phyloP scores from a whole-genome alignment of 768 basidiomycete genomes.

The Daedalea quercina region DNA sequence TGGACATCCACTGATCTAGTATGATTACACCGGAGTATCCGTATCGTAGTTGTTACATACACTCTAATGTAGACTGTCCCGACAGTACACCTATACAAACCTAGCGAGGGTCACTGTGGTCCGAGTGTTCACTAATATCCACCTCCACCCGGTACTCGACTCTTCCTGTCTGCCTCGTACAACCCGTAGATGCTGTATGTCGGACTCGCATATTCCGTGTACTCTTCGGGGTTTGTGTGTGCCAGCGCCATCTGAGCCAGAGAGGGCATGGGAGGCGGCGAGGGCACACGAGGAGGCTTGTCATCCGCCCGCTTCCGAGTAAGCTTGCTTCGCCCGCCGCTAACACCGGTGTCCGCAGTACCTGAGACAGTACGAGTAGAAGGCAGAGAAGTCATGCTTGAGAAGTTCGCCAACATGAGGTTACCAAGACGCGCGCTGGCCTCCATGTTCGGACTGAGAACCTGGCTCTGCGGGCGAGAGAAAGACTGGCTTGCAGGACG shows the following conservation, averaged over 20 bases:
- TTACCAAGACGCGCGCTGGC: slow-evolving; percentile 45
- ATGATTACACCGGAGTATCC: no score
- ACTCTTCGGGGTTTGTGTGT: slow-evolving; percentile 54
- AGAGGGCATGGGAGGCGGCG: slow-evolving; percentile 67
- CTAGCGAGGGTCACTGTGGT: background rate
- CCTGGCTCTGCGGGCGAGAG: slow-evolving; percentile 25
- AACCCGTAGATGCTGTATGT: slow-evolving; percentile 80
- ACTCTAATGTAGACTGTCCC: background rate
- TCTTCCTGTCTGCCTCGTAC: slow-evolving; percentile 60
- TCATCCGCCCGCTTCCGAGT: slow-evolving; percentile 38
- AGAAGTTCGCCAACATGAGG: slow-evolving; percentile 57
- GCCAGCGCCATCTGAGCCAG: slow-evolving; percentile 72
- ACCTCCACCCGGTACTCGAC: slow-evolving; percentile 23
- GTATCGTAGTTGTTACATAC: background rate
- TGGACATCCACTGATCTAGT: no score
- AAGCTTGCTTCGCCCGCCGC: slow-evolving; percentile 11
- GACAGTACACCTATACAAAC: slow-evolving; percentile 7
- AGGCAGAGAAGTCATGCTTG: slow-evolving; percentile 22
- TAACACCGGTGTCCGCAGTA: slow-evolving; percentile 12
- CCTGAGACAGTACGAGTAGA: slow-evolving; percentile 30
- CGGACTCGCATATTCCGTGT: slow-evolving; percentile 65
- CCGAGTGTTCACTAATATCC: slow-evolving; percentile 10
- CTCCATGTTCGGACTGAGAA: slow-evolving; percentile 30
- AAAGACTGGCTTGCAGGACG: slow-evolving; percentile 15
- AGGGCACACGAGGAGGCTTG: slow-evolving; percentile 73